phyloP scores from a whole-genome alignment of 1,139 yeast genomes.

The Protomyces arabidopsidicola region DNA sequence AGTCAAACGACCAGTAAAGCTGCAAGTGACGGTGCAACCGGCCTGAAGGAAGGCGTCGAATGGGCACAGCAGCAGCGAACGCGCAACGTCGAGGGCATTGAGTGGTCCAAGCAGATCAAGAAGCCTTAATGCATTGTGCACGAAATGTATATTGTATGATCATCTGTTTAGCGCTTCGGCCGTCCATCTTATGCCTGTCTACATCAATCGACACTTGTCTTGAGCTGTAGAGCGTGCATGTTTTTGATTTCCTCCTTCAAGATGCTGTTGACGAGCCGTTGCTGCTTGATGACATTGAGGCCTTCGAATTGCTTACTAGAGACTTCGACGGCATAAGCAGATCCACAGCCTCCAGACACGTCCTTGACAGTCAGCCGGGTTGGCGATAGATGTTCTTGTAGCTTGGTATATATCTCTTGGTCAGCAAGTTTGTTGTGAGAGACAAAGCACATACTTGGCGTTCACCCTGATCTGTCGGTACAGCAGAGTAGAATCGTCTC shows the following conservation, averaged over 20 bases:
- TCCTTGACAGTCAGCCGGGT: slow-evolving; percentile 62
- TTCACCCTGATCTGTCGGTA: background rate
- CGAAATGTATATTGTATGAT: background rate
- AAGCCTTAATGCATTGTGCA: background rate
- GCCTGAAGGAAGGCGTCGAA: slow-evolving; percentile 3
- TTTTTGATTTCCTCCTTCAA: slow-evolving; percentile 78
- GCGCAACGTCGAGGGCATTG: slow-evolving; percentile 1
- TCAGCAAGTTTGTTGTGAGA: slow-evolving; percentile 39
- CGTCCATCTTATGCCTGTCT: too few relatives aligned
- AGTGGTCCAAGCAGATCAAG: slow-evolving; percentile 5
- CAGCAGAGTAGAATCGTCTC: background rate
- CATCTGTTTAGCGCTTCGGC: too few relatives aligned
- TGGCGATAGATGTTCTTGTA: slow-evolving; percentile 57
- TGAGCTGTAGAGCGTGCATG: slow-evolving; percentile 72
- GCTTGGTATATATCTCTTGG: slow-evolving; percentile 43
- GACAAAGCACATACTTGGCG: slow-evolving; percentile 56
- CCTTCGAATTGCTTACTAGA: slow-evolving; percentile 74
- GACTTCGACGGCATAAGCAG: slow-evolving; percentile 87
- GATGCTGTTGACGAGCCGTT: slow-evolving; percentile 75
- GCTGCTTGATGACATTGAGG: slow-evolving; percentile 80
- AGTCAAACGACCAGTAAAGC: background rate
- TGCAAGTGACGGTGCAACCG: background rate
- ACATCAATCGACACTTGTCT: slow-evolving; percentile 51
- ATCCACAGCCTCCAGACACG: slow-evolving; percentile 90
- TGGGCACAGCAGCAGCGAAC: slow-evolving; percentile 10